Evolutionary conservation across 129 eudicot genomes (phyloP), one percentile per base, ranked within the genome.

Genomic region (Scalesia atractyloides): DNA sequence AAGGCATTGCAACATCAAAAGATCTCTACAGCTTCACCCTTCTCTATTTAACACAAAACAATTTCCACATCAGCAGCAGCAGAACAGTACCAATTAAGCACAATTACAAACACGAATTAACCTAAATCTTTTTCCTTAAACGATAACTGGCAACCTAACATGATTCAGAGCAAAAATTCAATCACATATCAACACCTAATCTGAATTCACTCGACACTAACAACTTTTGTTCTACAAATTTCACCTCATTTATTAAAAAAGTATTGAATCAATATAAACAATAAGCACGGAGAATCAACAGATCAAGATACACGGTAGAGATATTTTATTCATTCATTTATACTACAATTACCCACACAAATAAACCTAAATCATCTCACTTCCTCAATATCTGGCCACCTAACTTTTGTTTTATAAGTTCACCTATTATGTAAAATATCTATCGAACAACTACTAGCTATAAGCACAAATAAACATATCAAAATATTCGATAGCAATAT

Each of bases 1-100:
- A 85, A 49, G 97, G 83, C 97, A 87, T 87, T 75, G 75, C 66
- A 79, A 54, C 81, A 81, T 77, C 81, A 79, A 75, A 64, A 70
- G 66, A 46, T 48, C 81, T 41, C 65, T 50, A 63, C 56, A 66
- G 75, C 73, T 78, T 53, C 73, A 78, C 46, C 43, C 68, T 64
- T 54, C 18, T 52, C 62, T 41, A 64, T 9, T 66, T 11, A 26
- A 41, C 73, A 76, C 26, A 71, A 60, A 72, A 43, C 58, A 56
- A 43, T 22, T 65, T 62, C 8, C 30, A 5, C 14, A 71, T 41
- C 52, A 70, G 59, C 43, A 70, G 59, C 43, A 17, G 46, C 54
- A 70, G 50, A 30, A 63, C 51, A 39, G 13, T 7, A 22, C 30
- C 12, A 48, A 60, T 34, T 60, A 60, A 33, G 8, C 47, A 7